These are phyloP conservation scores for Rosa rugosa DNA, from an alignment of 306 rosid species.

Conservation along the genomic window DNA sequence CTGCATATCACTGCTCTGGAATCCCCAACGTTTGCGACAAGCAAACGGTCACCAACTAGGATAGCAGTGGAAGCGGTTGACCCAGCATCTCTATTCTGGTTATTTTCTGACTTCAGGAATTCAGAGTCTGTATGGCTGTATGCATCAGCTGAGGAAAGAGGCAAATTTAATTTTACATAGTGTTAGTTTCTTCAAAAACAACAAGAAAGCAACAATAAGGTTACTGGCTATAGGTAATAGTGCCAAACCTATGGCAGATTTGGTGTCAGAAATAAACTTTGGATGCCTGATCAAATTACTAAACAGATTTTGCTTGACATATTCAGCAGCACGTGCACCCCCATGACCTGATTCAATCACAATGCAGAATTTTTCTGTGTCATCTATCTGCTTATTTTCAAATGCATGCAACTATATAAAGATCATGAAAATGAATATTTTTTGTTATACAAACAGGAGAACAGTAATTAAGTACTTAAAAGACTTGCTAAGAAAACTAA, in stretches of 20 bases:
- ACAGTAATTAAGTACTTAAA: not conserved
- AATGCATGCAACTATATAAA: not conserved
- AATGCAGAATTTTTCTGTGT: conserved; percentile 21
- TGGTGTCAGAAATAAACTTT: conserved; percentile 91
- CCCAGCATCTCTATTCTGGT: conserved; percentile 88
- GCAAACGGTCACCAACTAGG: conserved; percentile 91
- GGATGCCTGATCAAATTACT: conserved; percentile 92
- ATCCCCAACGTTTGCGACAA: conserved; percentile 97
- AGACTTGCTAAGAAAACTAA: not conserved
- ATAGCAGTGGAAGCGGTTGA: conserved; percentile 98
- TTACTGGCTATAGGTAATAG: conserved; percentile 8
- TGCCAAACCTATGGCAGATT: conserved; percentile 77
- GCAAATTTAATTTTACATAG: conserved; percentile 3
- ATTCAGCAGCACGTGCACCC: conserved; percentile 95
- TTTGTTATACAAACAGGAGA: not conserved
- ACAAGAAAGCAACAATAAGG: conserved; percentile 16
- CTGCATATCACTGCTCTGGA: conserved; percentile 94
- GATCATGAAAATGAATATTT: not conserved
- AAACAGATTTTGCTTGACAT: conserved; percentile 89
- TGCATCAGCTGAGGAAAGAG: conserved; percentile 71
- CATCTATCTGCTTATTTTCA: conserved; percentile 5
- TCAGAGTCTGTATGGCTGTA: conserved; percentile 89
- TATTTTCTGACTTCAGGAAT: conserved; percentile 86
- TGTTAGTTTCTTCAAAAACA: conserved; percentile 4
- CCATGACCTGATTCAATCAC: conserved; percentile 75